These are phyloP conservation scores for Xylariomycetidae sp. DNA, from an alignment of 2,329 filamentous ascomycete genomes.

Conservation along the genomic window DNA sequence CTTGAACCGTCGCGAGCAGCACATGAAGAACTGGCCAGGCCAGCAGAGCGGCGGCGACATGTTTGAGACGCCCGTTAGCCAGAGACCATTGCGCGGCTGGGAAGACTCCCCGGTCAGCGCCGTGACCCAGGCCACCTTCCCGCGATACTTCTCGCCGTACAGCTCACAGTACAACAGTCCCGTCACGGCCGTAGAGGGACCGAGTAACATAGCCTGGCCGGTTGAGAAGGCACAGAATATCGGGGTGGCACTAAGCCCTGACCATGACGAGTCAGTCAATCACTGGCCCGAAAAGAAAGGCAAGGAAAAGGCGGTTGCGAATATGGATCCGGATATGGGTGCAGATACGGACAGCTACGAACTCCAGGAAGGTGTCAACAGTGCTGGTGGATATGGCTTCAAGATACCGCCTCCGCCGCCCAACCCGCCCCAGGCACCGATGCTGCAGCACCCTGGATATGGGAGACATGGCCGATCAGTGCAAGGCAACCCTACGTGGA, in stretches of 20 bases:
- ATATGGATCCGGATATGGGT: neutral
- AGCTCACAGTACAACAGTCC: conserved; percentile 57
- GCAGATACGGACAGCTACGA: conserved; percentile 40
- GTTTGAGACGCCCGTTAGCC: conserved; percentile 50
- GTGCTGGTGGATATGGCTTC: conserved; percentile 21
- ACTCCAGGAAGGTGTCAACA: conserved; percentile 40
- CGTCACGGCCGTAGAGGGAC: conserved; percentile 38
- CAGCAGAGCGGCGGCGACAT: conserved; percentile 33
- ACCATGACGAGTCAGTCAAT: conserved; percentile 24
- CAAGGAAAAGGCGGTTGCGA: conserved; percentile 24
- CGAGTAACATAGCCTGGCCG: conserved; percentile 33
- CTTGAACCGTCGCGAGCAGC: conserved; percentile 41
- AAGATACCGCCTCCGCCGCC: conserved; percentile 13
- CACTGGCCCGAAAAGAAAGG: conserved; percentile 35
- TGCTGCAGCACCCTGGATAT: conserved; percentile 43
- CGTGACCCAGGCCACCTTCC: conserved; percentile 33
- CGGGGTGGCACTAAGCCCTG: conserved; percentile 39
- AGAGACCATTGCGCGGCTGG: conserved; percentile 49
- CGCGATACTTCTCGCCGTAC: conserved; percentile 56
- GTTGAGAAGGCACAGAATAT: conserved; percentile 30
- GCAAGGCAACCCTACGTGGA: too few species aligned
- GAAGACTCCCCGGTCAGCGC: conserved; percentile 47
- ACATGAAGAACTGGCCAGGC: conserved; percentile 40
- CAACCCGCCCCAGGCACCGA: conserved; percentile 31
- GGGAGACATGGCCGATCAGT: conserved; percentile 30